A percentile compares a stretch with the other conserved stretches of the same genome.
These are phyloP conservation scores for Leccinum rimulosum DNA, from an alignment of 768 basidiomycete species.

Conservation along the genomic window DNA sequence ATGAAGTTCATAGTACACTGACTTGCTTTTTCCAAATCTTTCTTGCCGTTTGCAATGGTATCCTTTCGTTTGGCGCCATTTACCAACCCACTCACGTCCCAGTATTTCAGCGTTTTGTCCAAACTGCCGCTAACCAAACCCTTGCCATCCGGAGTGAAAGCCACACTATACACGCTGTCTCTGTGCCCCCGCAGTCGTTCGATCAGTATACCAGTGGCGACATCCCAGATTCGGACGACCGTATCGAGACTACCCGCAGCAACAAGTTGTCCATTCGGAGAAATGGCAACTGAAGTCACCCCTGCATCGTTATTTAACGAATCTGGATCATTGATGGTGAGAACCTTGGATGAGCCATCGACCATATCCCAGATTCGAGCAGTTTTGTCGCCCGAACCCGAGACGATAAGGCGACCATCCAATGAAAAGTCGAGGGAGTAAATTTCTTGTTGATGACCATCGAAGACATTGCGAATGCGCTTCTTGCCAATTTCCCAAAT, in stretches of 20 bases:
- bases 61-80: slow-evolving; percentile 34
- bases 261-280: slow-evolving; percentile 67
- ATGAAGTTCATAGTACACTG: slow-evolving; percentile 80
- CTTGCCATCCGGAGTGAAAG: slow-evolving; percentile 90
- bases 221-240: slow-evolving; percentile 80
- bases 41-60: slow-evolving; percentile 41
- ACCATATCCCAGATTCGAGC: slow-evolving; percentile 72
- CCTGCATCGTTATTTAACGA: slow-evolving; percentile 54
- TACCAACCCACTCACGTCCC: slow-evolving; percentile 59
- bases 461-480: slow-evolving; percentile 75
- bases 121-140: slow-evolving; percentile 88
- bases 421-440: slow-evolving; percentile 90
- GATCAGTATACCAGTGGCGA: slow-evolving; percentile 58
- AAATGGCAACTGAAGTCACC: slow-evolving; percentile 78
- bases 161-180: slow-evolving; percentile 85
- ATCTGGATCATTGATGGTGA: slow-evolving; percentile 48
- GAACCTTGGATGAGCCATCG: slow-evolving; percentile 33
- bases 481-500: slow-evolving; percentile 91
- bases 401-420: slow-evolving; percentile 85
- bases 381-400: slow-evolving; percentile 77
- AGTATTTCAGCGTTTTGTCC: slow-evolving; percentile 85
- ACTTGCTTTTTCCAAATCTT: slow-evolving; percentile 49
- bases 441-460: slow-evolving; percentile 91
- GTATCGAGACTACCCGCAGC: slow-evolving; percentile 73
- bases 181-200: slow-evolving; percentile 76